Evolutionary conservation across 257 asterid genomes (phyloP).

Genomic region (Solanum ossicruentum): DNA sequence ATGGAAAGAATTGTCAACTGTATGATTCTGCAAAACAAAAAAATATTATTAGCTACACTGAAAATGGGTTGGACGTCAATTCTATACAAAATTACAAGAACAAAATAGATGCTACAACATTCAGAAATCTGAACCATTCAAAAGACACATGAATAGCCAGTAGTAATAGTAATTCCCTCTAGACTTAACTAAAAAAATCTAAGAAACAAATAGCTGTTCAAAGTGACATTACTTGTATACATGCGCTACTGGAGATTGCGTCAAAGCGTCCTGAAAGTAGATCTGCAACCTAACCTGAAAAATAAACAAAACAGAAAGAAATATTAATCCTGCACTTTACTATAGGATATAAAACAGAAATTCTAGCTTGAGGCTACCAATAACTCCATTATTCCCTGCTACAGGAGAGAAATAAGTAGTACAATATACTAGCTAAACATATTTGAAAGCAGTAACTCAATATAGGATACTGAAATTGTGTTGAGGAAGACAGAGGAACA

Average conservation of each 20-base stretch:
- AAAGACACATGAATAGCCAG: background rate
- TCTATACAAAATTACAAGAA: background rate
- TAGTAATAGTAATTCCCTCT: background rate
- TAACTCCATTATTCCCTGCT: background rate
- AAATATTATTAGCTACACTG: background rate
- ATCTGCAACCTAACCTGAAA: background rate
- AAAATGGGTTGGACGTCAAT: background rate
- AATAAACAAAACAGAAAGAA: background rate
- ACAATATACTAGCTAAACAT: background rate
- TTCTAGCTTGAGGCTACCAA: slow-evolving; percentile 1
- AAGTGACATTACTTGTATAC: background rate
- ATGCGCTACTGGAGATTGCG: background rate
- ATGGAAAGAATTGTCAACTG: background rate
- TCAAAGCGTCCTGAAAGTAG: background rate
- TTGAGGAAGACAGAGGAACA: background rate
- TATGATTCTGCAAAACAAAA: background rate
- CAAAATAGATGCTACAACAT: background rate
- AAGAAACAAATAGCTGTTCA: background rate
- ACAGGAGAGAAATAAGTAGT: background rate
- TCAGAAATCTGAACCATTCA: background rate
- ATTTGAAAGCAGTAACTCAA: background rate
- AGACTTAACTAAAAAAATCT: background rate
- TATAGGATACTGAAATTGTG: background rate
- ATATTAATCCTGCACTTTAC: background rate
- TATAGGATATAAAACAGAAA: slow-evolving; percentile 1